Evolutionary conservation across 768 basidiomycete genomes (phyloP), one percentile per base, ranked within the genome.

Genomic region (Rubroboletus pulcherrimus): DNA sequence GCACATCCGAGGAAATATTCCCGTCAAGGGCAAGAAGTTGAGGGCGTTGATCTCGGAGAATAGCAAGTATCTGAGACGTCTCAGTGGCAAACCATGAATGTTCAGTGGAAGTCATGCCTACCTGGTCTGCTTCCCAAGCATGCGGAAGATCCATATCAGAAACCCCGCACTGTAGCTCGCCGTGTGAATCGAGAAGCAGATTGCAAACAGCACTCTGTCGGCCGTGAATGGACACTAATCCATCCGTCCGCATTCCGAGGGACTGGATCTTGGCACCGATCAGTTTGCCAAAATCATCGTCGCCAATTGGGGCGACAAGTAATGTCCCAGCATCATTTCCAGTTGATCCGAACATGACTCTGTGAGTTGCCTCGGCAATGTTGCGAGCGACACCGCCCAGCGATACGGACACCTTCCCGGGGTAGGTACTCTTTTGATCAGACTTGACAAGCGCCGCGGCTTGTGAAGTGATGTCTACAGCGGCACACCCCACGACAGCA

Each of bases 311-410:
- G 3, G 94, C 83, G 7, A 98, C 73, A 39, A 99, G 77, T 12
- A 92, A 59, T 1, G 81, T 77, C 7, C 77, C 71, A 12, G 59
- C 30, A 17, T 63, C 53, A 12, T 53, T 55, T 19, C 64, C 61
- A 9, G 72, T 61, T 7, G 71, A 69, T 38, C 46, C 57, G 41
- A 73, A 64, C 56, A 85, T 66, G 6, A 87, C 69, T 30, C 90
- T 83, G 67, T 91, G 85, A 7, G 93, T 81, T 1, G 93, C 91
- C 69, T 98, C 94, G 3, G 95, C 90, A 41, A 99, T 83, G 68
- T 99, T 99, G n/a, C 95, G 85, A 1, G 83, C 94, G 14, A 99
- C 96, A 30, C 96, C 96, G 1, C 96, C 96, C 6, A 91, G 74
- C 0, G 87, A 80, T 38, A 95, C 57, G 15, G 77, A 74, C 26